Evolutionary conservation across 192 early-diverging fungal species (phyloP).

Genomic region (Entophlyctis luteolus): DNA sequence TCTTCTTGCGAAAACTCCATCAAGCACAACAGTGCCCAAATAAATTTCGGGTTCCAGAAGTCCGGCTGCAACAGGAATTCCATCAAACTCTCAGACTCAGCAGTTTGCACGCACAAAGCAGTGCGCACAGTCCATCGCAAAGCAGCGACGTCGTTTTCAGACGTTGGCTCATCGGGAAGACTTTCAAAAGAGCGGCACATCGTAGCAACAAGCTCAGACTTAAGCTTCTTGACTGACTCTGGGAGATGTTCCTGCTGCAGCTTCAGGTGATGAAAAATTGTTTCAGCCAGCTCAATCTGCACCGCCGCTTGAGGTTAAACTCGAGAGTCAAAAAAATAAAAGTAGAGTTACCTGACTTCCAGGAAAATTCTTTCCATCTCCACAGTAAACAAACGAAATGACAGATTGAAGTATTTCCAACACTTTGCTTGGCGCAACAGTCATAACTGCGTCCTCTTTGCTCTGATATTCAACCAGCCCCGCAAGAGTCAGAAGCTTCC

Average conservation of each 20-base stretch:
- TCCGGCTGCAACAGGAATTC: neutral
- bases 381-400: neutral
- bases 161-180: neutral
- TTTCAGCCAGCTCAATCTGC: neutral
- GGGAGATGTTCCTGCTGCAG: neutral
- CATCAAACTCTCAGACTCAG: neutral
- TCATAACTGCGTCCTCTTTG: neutral
- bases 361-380: neutral
- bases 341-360: neutral
- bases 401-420: neutral
- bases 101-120: neutral
- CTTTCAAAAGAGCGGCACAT: neutral
- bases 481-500: neutral
- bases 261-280: neutral
- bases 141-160: neutral
- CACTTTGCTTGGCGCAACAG: slow-evolving; percentile 12
- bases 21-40: neutral
- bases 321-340: neutral
- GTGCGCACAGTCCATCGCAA: neutral
- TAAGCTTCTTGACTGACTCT: neutral
- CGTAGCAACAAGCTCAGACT: neutral
- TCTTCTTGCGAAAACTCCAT: neutral
- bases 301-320: no score
- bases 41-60: neutral
- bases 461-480: neutral